phyloP scores from a whole-genome alignment of 2,329 filamentous ascomycete genomes.

The Ophioceras dolichostomum region DNA sequence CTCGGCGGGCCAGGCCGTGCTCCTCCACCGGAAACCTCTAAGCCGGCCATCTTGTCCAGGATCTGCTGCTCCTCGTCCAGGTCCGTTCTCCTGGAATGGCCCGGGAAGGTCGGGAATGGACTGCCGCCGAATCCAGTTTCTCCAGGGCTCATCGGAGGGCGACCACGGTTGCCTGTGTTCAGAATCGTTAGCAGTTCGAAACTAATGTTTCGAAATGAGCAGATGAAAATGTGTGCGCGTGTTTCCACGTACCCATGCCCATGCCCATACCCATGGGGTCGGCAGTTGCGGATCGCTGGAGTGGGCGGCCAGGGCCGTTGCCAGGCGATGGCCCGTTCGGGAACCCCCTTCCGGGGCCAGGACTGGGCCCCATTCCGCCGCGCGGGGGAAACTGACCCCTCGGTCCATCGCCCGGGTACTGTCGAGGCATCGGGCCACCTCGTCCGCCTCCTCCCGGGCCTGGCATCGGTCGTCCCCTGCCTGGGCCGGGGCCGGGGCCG shows the following conservation, averaged over 20 bases:
- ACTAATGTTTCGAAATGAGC: no score
- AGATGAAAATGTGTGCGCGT: no score
- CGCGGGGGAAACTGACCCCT: constrained; percentile 24
- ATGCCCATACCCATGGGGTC: constrained; percentile 27
- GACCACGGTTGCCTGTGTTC: constrained; percentile 8
- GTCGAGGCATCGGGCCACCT: constrained; percentile 26
- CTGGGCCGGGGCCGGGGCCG: constrained; percentile 16
- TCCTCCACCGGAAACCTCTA: constrained; percentile 20
- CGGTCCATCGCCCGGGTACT: constrained; percentile 22
- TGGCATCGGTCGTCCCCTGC: constrained; percentile 27
- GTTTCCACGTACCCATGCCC: no score
- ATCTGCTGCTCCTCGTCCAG: constrained; percentile 27
- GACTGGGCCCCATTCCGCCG: constrained; percentile 15
- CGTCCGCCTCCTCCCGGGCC: constrained; percentile 19
- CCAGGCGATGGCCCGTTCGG: constrained; percentile 19
- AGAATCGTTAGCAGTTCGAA: no score
- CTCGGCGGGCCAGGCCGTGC: constrained; percentile 9
- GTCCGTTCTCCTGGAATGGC: constrained; percentile 24
- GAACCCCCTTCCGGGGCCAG: constrained; percentile 20
- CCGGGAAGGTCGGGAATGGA: constrained; percentile 28
- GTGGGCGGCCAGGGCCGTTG: constrained; percentile 17
- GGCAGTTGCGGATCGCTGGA: constrained; percentile 22
- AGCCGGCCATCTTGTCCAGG: constrained; percentile 25
- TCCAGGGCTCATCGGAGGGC: constrained; percentile 8
- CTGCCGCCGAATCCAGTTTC: constrained; percentile 25